A percentile compares a stretch with the other conserved stretches of the same genome.
Conservation (phyloP, 208 protist genomes). For the Cochliopodium minus region DNA sequence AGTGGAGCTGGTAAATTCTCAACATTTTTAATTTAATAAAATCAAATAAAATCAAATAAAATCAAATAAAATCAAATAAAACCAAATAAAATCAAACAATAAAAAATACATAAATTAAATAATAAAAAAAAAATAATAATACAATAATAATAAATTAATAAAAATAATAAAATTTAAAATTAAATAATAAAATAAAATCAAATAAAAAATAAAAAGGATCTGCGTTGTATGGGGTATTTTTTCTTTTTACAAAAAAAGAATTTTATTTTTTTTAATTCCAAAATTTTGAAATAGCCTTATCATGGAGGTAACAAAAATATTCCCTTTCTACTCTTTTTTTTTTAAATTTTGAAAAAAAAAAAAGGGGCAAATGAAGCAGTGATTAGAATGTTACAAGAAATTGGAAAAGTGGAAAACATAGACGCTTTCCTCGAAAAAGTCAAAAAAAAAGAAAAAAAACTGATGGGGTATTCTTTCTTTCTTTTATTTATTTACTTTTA, state of each 20-base stretch:
- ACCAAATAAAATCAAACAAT: too few relatives aligned
- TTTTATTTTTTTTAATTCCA: too few relatives aligned
- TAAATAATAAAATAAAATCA: neutral
- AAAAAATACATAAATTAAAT: too few relatives aligned
- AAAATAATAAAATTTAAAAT: neutral
- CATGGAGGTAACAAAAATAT: slow-evolving; percentile 44
- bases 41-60: too few relatives aligned
- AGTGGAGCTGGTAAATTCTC: slow-evolving; percentile 14
- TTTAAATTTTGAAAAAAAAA: neutral
- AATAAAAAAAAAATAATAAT: too few relatives aligned
- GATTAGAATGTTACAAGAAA: slow-evolving; percentile 45
- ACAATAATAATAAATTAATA: too few relatives aligned
- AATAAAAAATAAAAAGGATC: neutral
- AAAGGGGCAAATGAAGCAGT: slow-evolving; percentile 39
- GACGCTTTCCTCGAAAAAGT: slow-evolving; percentile 25
- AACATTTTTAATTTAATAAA: too few relatives aligned
- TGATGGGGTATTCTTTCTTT: too few relatives aligned
- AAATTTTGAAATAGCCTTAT: too few relatives aligned
- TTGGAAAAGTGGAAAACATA: slow-evolving; percentile 34
- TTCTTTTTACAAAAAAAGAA: too few relatives aligned
- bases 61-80: too few relatives aligned
- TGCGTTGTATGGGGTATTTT: slow-evolving; percentile 48
- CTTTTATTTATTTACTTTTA: too few relatives aligned
- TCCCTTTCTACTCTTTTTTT: slow-evolving; percentile 1
- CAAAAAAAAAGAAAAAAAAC: slow-evolving; percentile 28